phyloP scores from a whole-genome alignment of 1,139 yeast genomes.

The Lodderomyces margitis region DNA sequence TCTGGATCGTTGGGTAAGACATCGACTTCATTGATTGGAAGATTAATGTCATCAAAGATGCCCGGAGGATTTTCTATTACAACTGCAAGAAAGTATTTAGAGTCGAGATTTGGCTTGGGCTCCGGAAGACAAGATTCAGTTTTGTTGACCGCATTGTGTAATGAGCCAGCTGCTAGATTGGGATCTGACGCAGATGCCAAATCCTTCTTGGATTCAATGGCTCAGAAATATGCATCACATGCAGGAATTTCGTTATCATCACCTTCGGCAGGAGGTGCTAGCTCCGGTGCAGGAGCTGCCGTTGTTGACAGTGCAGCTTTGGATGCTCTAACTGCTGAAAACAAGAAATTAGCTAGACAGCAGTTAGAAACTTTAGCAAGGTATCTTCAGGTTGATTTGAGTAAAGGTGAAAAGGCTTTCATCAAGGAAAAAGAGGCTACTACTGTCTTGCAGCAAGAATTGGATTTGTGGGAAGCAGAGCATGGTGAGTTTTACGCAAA shows the following conservation, averaged over 20 bases:
- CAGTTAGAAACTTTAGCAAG: conserved; percentile 94
- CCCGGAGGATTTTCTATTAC: conserved; percentile 98
- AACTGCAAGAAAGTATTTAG: conserved; percentile 85
- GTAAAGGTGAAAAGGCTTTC: conserved; percentile 84
- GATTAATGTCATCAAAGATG: conserved; percentile 95
- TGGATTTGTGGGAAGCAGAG: conserved; percentile 90
- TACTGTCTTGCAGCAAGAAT: conserved; percentile 77
- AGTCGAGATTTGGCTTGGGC: conserved; percentile 87
- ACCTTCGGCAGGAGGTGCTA: conserved; percentile 49
- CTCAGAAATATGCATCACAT: conserved; percentile 80
- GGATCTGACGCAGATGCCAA: conserved; percentile 88
- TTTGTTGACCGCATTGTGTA: conserved; percentile 75
- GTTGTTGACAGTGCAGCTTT: conserved; percentile 94
- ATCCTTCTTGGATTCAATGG: conserved; percentile 75
- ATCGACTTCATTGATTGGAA: conserved; percentile 81
- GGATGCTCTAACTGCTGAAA: conserved; percentile 90
- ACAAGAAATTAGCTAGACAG: conserved; percentile 85
- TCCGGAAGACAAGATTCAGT: conserved; percentile 93
- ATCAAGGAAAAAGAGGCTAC: conserved; percentile 89
- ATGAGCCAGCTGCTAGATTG: conserved; percentile 88
- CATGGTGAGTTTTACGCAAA: conserved; percentile 93
- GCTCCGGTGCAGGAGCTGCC: conserved; percentile 73
- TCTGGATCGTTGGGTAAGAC: conserved; percentile 90
- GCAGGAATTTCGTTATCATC: conserved; percentile 78
- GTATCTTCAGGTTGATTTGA: conserved; percentile 88